Evolutionary conservation across 2,329 filamentous ascomycete genomes (phyloP).

Genomic region (Beauveria sp.): DNA sequence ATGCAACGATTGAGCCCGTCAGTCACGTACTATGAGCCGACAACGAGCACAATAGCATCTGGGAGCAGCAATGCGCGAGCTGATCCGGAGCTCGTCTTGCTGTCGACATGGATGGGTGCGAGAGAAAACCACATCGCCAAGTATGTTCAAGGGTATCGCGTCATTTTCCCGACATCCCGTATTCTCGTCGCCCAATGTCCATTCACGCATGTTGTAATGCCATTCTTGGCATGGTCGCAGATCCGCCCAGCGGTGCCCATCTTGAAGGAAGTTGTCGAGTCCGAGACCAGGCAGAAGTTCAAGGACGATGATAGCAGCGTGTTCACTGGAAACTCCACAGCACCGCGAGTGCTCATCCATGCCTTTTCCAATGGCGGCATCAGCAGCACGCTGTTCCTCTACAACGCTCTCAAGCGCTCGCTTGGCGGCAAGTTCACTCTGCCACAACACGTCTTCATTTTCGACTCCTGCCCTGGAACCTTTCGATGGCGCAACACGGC

Average conservation of each 20-base stretch:
- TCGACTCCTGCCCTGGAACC: slow-evolving; percentile 29
- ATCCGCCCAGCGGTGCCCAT: slow-evolving; percentile 33
- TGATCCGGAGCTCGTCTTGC: slow-evolving; percentile 38
- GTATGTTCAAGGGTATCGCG: slow-evolving; percentile 39
- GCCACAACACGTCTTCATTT: slow-evolving; percentile 14
- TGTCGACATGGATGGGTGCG: slow-evolving; percentile 45
- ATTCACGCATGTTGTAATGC: slow-evolving; percentile 28
- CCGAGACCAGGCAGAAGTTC: slow-evolving; percentile 6
- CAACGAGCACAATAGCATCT: neutral
- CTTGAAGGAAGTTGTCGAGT: slow-evolving; percentile 25
- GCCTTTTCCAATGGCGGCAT: slow-evolving; percentile 47
- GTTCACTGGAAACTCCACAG: neutral
- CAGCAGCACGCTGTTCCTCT: slow-evolving; percentile 32
- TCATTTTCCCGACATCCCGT: slow-evolving; percentile 34
- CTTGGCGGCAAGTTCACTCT: slow-evolving; percentile 24
- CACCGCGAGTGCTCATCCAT: slow-evolving; percentile 34
- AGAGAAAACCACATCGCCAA: slow-evolving; percentile 43
- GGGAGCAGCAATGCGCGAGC: neutral
- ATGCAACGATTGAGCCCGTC: slow-evolving; percentile 24
- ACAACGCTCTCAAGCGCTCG: slow-evolving; percentile 24
- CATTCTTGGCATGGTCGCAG: slow-evolving; percentile 23
- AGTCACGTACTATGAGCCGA: slow-evolving; percentile 28
- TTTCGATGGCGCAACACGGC: slow-evolving; percentile 32
- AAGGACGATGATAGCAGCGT: slow-evolving; percentile 12
- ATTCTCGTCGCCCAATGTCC: slow-evolving; percentile 41